phyloP scores from a whole-genome alignment of 768 basidiomycete species.

The Tylopilus sp. region DNA sequence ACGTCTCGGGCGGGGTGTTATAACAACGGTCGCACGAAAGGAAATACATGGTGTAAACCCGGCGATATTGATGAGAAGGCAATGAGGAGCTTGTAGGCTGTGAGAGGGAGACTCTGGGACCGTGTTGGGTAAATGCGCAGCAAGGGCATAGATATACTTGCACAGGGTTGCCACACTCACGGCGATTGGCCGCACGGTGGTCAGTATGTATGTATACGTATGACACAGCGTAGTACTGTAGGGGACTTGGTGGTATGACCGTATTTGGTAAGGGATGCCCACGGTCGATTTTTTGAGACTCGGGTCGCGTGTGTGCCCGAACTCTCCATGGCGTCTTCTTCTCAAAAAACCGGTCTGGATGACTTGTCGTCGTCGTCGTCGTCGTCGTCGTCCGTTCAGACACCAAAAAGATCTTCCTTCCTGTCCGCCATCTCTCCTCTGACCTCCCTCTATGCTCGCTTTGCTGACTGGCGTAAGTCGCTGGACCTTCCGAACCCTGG shows the following conservation, averaged over 20 bases:
- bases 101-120: no score
- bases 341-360: slow-evolving; percentile 41
- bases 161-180: no score
- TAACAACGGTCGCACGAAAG: neutral
- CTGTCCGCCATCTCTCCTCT: slow-evolving; percentile 46
- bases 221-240: no score
- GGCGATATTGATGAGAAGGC: neutral
- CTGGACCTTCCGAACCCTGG: slow-evolving; percentile 90
- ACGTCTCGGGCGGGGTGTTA: neutral
- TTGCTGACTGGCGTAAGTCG: slow-evolving; percentile 77
- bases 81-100: neutral
- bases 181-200: no score
- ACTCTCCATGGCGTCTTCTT: slow-evolving; percentile 44
- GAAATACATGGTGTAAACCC: neutral
- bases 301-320: slow-evolving; percentile 3
- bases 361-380: slow-evolving; percentile 37
- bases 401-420: slow-evolving; percentile 30
- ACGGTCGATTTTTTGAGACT: slow-evolving; percentile 37
- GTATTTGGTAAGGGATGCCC: slow-evolving; percentile 19
- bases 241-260: neutral
- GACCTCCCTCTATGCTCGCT: slow-evolving; percentile 62
- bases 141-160: no score
- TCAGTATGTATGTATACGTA: no score
- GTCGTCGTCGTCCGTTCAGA: slow-evolving; percentile 35
- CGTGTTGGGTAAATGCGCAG: no score